These are phyloP conservation scores for Jackrogersella multiformis DNA, from an alignment of 495 filamentous ascomycete genomes.

Conservation along the genomic window DNA sequence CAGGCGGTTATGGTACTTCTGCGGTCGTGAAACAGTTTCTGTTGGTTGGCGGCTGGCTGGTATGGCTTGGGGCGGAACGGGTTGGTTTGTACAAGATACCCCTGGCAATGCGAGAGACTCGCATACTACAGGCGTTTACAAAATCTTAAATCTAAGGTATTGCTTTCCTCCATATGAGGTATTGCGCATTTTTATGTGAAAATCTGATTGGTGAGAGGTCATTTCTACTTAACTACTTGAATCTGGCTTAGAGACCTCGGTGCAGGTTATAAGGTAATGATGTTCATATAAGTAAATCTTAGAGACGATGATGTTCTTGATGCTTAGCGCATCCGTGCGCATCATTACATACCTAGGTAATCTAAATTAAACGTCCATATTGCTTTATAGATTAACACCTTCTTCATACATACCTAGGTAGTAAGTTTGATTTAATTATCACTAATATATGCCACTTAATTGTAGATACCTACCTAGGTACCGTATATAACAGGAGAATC, in stretches of 20 bases:
- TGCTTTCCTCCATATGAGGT: neutral
- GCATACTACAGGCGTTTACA: neutral
- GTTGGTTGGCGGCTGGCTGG: neutral
- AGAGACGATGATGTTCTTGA: too few relatives aligned
- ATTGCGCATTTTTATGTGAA: neutral
- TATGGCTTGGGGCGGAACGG: neutral
- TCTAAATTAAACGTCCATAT: too few relatives aligned
- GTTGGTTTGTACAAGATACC: constrained; percentile 5
- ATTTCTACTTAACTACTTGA: neutral
- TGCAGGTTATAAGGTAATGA: too few relatives aligned
- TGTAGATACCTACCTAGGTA: too few relatives aligned
- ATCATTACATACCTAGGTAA: too few relatives aligned
- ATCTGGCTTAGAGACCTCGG: neutral
- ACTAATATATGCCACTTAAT: too few relatives aligned
- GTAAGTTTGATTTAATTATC: too few relatives aligned
- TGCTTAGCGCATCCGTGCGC: too few relatives aligned
- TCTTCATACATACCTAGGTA: too few relatives aligned
- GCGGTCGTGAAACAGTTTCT: neutral
- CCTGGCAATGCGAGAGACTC: neutral
- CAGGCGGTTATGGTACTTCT: neutral
- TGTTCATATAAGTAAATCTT: too few relatives aligned
- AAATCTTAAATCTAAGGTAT: neutral
- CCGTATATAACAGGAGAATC: too few relatives aligned
- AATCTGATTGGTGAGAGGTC: neutral
- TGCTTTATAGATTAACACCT: too few relatives aligned